phyloP scores from a whole-genome alignment of 306 rosid species.

The Parietaria judaica region DNA sequence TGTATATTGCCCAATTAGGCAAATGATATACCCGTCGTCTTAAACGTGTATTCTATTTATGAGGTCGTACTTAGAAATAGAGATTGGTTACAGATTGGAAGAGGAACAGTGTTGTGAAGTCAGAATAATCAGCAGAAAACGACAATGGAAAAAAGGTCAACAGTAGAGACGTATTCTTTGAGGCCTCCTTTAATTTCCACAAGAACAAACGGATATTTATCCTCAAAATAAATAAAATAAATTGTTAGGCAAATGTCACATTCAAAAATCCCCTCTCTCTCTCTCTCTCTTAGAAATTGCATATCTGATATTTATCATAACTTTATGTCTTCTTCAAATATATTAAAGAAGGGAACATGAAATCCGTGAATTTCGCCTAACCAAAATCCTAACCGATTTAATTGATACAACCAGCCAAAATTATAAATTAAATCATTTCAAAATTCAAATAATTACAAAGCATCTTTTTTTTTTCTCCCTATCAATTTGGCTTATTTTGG shows the following conservation, averaged over 20 bases:
- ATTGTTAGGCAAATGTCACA: slow-evolving; percentile 52
- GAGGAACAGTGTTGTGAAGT: slow-evolving; percentile 7
- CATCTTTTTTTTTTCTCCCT: no score
- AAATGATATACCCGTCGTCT: no score
- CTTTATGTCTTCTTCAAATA: slow-evolving; percentile 40
- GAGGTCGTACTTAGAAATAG: not conserved
- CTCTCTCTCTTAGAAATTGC: slow-evolving; percentile 9
- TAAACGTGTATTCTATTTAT: no score
- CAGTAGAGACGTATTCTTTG: slow-evolving; percentile 41
- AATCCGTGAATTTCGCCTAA: slow-evolving; percentile 46
- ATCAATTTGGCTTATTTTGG: no score
- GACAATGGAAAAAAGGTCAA: slow-evolving; percentile 29
- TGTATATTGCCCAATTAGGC: no score
- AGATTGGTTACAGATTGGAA: not conserved
- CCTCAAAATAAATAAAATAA: not conserved
- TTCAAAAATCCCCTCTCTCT: slow-evolving; percentile 15
- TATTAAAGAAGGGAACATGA: slow-evolving; percentile 30
- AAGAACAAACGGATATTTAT: slow-evolving; percentile 15
- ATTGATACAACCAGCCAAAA: not conserved
- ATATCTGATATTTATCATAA: slow-evolving; percentile 13
- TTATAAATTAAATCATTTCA: no score
- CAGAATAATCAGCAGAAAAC: slow-evolving; percentile 27
- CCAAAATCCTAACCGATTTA: slow-evolving; percentile 22
- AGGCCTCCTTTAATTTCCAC: slow-evolving; percentile 24
- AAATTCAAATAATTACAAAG: no score